Evolutionary conservation across 805 yeast genomes (phyloP).

Genomic region (Lipomyces chichibuensis): DNA sequence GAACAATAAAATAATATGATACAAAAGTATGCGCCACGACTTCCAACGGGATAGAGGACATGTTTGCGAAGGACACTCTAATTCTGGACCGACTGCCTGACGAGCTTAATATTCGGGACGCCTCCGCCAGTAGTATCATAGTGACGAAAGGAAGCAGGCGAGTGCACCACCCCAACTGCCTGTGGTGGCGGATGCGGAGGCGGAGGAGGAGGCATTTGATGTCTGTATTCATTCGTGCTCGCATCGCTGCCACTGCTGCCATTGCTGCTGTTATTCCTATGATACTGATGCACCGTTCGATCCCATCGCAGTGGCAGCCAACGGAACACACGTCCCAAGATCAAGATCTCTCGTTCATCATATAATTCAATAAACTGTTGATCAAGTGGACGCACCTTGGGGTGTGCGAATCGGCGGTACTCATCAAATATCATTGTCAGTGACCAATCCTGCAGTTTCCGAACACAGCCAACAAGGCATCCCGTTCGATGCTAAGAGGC

Average conservation of each 20-base stretch:
- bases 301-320: conserved; percentile 26
- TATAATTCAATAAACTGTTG: conserved; percentile 93
- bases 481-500: conserved; percentile 79
- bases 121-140: neutral
- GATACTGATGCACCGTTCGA: neutral
- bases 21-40: neutral
- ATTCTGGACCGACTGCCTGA: neutral
- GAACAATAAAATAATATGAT: neutral
- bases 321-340: conserved; percentile 27
- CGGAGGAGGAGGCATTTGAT: neutral
- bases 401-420: conserved; percentile 90
- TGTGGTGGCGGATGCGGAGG: neutral
- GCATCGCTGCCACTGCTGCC: neutral
- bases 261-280: neutral
- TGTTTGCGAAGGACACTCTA: neutral
- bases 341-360: conserved; percentile 46
- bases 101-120: neutral
- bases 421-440: conserved; percentile 93
- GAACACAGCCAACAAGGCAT: conserved; percentile 88
- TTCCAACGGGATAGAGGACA: neutral
- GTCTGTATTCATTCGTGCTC: neutral
- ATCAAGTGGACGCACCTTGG: conserved; percentile 93
- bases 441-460: conserved; percentile 90
- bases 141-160: neutral
- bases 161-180: neutral